Base-by-base conservation (phyloP, 495 filamentous ascomycete species). In the Platismatia glauca region DNA sequence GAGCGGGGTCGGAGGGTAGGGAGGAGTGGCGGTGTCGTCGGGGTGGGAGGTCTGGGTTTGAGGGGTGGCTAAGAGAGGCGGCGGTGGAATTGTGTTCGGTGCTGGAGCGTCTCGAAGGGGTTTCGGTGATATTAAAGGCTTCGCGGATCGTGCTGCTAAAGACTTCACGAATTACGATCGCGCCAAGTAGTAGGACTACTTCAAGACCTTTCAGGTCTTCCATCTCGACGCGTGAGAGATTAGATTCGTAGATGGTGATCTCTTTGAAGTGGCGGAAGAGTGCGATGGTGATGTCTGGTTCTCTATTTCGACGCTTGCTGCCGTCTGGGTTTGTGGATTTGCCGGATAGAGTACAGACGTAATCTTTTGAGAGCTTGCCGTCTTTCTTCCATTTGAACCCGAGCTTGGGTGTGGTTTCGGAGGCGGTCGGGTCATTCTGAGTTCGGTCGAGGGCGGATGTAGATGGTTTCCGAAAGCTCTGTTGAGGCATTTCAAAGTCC, bases 171-270 rank as follows among this genome's bases (percentile, higher is more conserved):
- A 97, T 95, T 13, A 91, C 89, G 44, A 88, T 84, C 1, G 91
- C 88, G 33, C 86, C 79, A 7, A 98, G 78, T n/a, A 98, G 70
- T 5, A 97, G 72, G 0, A 93, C 89, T 2, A 97, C 80, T 73
- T 98, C 94, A 8, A 97, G 77, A 4, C 94, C 94, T 73, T 97
- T 98, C 62, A 86, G 84, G 73, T 98, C 94, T 71, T 97, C 93
- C 68, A 97, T 85, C 46, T 97, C 92, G 6, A 97, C 88, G 1
- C 94, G 79, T 53, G 87, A 86, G 34, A 97, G 77, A 70, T 97
- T 97, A 22, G 93, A 88, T 75, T 97, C 88, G 75, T 96, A 96
- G 46, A 98, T 76, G 18, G 93, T 95, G 37, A 97, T 70, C 63
- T 89, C 87, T 37, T 79, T 81, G 37, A 88, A 71, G 1, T 77